phyloP scores from a whole-genome alignment of 2,329 filamentous ascomycete genomes.

The Trichoderma guizhouense region DNA sequence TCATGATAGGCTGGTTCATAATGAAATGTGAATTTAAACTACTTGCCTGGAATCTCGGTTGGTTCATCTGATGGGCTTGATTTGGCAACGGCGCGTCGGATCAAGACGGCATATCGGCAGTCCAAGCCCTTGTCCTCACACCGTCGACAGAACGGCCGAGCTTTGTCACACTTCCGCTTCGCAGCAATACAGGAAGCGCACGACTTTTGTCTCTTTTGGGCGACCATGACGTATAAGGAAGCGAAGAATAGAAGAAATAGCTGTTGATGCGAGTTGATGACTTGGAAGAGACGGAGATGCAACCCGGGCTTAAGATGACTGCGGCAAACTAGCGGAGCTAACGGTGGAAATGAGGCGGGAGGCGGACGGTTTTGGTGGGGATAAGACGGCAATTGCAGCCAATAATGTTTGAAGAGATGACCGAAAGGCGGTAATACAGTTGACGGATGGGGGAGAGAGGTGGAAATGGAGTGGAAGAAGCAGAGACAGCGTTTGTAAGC shows the following conservation, averaged over 20 bases:
- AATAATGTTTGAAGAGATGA: not conserved
- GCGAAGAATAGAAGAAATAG: not conserved
- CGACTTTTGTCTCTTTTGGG: not conserved
- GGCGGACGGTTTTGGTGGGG: not conserved
- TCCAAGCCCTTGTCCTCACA: not conserved
- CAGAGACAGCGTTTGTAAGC: not conserved
- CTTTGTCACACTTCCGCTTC: not conserved
- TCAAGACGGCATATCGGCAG: not conserved
- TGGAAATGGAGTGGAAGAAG: not conserved
- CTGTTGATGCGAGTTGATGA: not conserved
- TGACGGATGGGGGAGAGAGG: not conserved
- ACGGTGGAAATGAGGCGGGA: not conserved
- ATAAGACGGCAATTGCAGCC: not conserved
- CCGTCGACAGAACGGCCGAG: not conserved
- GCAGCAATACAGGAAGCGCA: not conserved
- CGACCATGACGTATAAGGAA: not conserved
- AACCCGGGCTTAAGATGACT: not conserved
- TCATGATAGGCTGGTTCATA: not conserved
- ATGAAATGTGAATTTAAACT: not conserved
- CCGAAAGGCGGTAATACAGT: not conserved
- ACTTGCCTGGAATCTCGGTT: not conserved
- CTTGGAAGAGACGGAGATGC: not conserved
- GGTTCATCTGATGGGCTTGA: not conserved
- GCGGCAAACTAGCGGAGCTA: not conserved
- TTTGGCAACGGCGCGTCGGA: not conserved